Percentiles rank a stretch among this genome's conserved stretches.
These are phyloP conservation scores for Amanita rubescens DNA, from an alignment of 768 basidiomycete genomes.

Conservation along the genomic window DNA sequence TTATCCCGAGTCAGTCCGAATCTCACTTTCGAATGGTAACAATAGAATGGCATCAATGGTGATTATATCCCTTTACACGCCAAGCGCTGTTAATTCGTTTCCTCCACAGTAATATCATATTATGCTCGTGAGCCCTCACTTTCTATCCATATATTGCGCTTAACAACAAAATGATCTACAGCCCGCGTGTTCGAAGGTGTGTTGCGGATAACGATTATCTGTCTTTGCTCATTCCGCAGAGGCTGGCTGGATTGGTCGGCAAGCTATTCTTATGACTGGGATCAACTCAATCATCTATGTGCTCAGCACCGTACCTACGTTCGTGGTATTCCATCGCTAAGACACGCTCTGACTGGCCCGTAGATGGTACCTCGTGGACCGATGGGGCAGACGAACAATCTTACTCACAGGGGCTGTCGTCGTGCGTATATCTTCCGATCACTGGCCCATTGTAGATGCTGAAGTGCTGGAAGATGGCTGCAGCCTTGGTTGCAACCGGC, in stretches of 20 bases:
- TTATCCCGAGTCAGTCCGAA: not conserved
- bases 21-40: not conserved
- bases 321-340: slow-evolving; percentile 21
- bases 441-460: not conserved
- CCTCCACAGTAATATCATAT: slow-evolving; percentile 76
- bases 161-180: slow-evolving; percentile 18
- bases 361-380: slow-evolving; percentile 93
- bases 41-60: slow-evolving; percentile 93
- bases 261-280: slow-evolving; percentile 93
- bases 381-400: slow-evolving; percentile 84
- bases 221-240: slow-evolving; percentile 35
- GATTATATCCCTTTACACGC: slow-evolving; percentile 14
- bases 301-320: slow-evolving; percentile 79
- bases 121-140: slow-evolving; percentile 67
- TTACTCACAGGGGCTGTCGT: slow-evolving; percentile 79
- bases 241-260: slow-evolving; percentile 92
- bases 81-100: slow-evolving; percentile 4
- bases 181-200: slow-evolving; percentile 88
- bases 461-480: slow-evolving; percentile 58
- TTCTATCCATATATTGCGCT: not conserved
- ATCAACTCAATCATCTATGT: slow-evolving; percentile 84
- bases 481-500: slow-evolving; percentile 72
- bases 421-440: slow-evolving; percentile 33
- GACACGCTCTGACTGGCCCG: slow-evolving; percentile 8
- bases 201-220: slow-evolving; percentile 5